These are phyloP conservation scores for Ochetophila trinervis DNA, from an alignment of 306 rosid species.

Conservation along the genomic window DNA sequence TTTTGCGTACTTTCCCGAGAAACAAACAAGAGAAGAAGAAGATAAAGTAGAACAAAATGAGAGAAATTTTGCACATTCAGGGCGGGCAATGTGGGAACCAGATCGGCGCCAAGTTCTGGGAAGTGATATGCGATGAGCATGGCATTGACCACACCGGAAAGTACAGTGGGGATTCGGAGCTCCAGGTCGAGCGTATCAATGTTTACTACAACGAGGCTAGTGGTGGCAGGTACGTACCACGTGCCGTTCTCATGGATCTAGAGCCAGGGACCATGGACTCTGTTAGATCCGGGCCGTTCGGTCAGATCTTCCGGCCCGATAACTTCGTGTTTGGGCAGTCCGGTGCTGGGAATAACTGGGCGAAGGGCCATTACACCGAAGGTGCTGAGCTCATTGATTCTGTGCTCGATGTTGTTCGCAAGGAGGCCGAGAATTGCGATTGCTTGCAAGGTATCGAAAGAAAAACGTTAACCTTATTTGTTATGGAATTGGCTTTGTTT, in stretches of 20 bases:
- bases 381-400: slow-evolving; percentile 57
- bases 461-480: background rate
- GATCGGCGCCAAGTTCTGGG: slow-evolving; percentile 59
- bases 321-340: slow-evolving; percentile 53
- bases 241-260: slow-evolving; percentile 54
- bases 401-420: slow-evolving; percentile 49
- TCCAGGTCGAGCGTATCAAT: slow-evolving; percentile 48
- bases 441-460: slow-evolving; percentile 43
- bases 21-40: background rate
- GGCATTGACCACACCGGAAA: slow-evolving; percentile 43
- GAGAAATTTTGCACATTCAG: slow-evolving; percentile 54
- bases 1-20: slow-evolving; percentile 12
- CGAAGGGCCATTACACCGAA: slow-evolving; percentile 49
- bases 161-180: slow-evolving; percentile 42
- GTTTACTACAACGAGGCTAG: slow-evolving; percentile 52
- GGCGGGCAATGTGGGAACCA: slow-evolving; percentile 58
- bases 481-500: background rate
- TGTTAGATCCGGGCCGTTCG: slow-evolving; percentile 45
- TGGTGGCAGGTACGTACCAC: slow-evolving; percentile 49
- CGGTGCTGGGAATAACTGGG: slow-evolving; percentile 57
- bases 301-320: slow-evolving; percentile 48
- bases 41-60: slow-evolving; percentile 19
- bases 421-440: slow-evolving; percentile 54
- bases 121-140: slow-evolving; percentile 53
- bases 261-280: slow-evolving; percentile 59